Evolutionary conservation across 176 grass and related monocot species (phyloP).

Genomic region (Avena insularis): DNA sequence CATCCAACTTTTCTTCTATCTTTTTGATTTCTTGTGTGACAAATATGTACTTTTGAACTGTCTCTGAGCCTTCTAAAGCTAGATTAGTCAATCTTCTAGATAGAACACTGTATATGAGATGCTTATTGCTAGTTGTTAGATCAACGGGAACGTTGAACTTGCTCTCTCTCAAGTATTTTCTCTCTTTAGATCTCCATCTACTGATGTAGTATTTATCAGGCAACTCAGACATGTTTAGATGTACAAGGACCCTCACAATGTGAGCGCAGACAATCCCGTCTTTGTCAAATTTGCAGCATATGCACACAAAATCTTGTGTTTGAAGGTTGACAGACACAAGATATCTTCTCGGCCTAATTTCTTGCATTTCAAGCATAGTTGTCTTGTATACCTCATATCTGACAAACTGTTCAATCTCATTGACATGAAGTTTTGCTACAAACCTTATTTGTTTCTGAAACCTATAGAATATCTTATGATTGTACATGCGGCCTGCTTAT

Average conservation of each 20-base stretch:
- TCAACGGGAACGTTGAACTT: too few species aligned
- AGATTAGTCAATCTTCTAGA: too few species aligned
- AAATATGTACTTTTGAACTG: not conserved
- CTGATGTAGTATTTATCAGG: too few species aligned
- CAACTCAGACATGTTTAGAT: too few species aligned
- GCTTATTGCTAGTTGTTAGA: too few species aligned
- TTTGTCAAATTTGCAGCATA: not conserved
- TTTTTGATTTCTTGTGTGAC: not conserved
- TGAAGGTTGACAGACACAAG: not conserved
- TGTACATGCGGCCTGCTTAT: not conserved
- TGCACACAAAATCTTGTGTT: too few species aligned
- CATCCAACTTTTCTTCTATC: not conserved
- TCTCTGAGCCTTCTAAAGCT: too few species aligned
- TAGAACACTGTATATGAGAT: too few species aligned
- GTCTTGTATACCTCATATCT: not conserved
- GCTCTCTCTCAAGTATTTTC: not conserved
- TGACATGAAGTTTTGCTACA: not conserved
- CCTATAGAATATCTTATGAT: too few species aligned
- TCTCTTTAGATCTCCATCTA: not conserved
- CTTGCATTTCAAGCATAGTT: rapidly evolving
- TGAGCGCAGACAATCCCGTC: not conserved
- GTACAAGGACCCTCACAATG: too few species aligned
- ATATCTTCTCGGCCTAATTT: not conserved
- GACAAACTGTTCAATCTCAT: not conserved
- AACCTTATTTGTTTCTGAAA: too few species aligned